Conservation (phyloP, 2,329 filamentous ascomycete species). For the Clonostachys sp. region DNA sequence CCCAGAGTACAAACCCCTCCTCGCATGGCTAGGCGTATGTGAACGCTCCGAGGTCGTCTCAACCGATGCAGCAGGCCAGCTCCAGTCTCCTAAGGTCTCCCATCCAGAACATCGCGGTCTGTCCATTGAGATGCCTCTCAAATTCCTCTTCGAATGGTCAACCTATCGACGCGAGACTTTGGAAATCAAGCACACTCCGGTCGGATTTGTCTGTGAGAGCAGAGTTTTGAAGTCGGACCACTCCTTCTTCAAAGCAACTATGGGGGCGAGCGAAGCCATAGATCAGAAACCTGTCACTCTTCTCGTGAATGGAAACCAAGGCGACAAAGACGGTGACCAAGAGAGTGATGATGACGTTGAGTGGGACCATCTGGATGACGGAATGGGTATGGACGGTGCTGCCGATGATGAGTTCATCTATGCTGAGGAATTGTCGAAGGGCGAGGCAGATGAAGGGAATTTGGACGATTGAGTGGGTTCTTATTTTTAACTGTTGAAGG, state of each 20-base stretch:
- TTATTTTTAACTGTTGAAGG: no score
- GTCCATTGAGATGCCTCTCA: not conserved
- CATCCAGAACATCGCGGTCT: constrained; percentile 14
- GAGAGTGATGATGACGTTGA: not conserved
- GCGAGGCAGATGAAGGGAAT: no score
- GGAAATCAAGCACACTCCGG: constrained; percentile 51
- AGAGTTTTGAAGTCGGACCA: constrained; percentile 37
- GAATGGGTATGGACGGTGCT: not conserved
- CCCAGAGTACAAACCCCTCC: constrained; percentile 33
- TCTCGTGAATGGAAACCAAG: not conserved
- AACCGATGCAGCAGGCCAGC: not conserved
- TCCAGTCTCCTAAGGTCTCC: not conserved
- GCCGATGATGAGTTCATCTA: not conserved
- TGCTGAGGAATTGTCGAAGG: no score
- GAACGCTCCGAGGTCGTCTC: not conserved
- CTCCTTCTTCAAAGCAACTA: constrained; percentile 38
- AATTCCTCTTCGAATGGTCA: constrained; percentile 51
- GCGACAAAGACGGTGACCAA: no score
- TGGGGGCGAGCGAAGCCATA: not conserved
- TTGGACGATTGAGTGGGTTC: no score
- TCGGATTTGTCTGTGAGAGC: constrained; percentile 47
- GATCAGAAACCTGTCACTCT: not conserved
- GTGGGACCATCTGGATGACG: not conserved
- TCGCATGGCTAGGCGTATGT: constrained; percentile 19
- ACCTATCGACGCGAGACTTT: constrained; percentile 43